These are phyloP conservation scores for Sphagnum contortum DNA, from an alignment of 225 moss, liverwort and hornwort genomes.

Conservation along the genomic window DNA sequence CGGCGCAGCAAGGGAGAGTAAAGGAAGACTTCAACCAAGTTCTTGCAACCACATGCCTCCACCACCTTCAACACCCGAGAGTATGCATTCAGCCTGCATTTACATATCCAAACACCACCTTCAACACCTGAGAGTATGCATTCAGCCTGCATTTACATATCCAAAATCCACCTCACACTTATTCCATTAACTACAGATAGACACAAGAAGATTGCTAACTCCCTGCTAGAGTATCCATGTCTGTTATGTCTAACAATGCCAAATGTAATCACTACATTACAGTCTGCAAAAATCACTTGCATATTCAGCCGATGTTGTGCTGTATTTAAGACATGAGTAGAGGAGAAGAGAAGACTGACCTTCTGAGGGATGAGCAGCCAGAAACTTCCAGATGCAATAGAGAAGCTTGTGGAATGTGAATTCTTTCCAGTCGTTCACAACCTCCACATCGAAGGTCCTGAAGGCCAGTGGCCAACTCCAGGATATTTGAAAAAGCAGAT, in stretches of 20 bases:
- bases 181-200: not conserved
- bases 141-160: slow-evolving; percentile 38
- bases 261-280: no score
- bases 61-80: slow-evolving; percentile 63
- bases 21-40: slow-evolving; percentile 62
- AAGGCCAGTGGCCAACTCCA: slow-evolving; percentile 42
- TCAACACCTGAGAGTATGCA: slow-evolving; percentile 62
- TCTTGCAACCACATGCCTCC: slow-evolving; percentile 88
- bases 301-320: not conserved
- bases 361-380: slow-evolving; percentile 69
- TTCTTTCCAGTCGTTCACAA: slow-evolving; percentile 76
- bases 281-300: not conserved
- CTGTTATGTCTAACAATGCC: no score
- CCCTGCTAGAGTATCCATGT: no score
- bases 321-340: not conserved
- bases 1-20: slow-evolving; percentile 78
- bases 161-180: no score
- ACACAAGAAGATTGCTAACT: not conserved
- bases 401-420: slow-evolving; percentile 56
- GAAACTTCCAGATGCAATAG: slow-evolving; percentile 64
- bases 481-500: slow-evolving; percentile 44
- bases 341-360: slow-evolving; percentile 18
- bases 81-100: slow-evolving; percentile 58
- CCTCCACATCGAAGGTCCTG: slow-evolving; percentile 87
- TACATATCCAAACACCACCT: slow-evolving; percentile 64